Evolutionary conservation across 768 basidiomycete genomes (phyloP).

Genomic region (Rhodocollybia butyracea): DNA sequence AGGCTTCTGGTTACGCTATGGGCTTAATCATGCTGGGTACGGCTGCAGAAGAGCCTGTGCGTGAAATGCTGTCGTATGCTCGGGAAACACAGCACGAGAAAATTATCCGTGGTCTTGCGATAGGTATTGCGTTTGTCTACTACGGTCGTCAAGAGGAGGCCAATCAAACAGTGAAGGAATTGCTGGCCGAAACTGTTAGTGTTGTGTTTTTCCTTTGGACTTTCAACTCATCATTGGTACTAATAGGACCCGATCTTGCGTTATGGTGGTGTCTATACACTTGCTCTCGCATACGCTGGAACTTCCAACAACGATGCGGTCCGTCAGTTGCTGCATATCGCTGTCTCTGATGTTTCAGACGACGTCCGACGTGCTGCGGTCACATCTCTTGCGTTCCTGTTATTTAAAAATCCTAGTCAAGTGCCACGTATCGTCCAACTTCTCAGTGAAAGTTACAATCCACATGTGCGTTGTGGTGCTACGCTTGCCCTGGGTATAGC

Average conservation of each 20-base stretch:
- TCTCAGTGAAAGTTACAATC: constrained; percentile 97
- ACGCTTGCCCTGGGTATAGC: constrained; percentile 96
- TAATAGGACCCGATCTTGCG: constrained; percentile 92
- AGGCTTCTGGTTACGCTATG: constrained; percentile 96
- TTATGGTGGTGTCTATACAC: constrained; percentile 96
- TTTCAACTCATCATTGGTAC: constrained; percentile 7
- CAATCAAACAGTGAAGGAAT: constrained; percentile 70
- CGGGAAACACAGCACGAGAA: constrained; percentile 99
- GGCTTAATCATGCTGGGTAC: constrained; percentile 98
- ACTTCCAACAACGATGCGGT: constrained; percentile 94
- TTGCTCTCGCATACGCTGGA: constrained; percentile 95
- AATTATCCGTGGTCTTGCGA: constrained; percentile 93
- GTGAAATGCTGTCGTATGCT: constrained; percentile 96
- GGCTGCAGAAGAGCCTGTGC: constrained; percentile 69
- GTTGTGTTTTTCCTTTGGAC: not conserved
- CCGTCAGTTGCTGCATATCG: constrained; percentile 88
- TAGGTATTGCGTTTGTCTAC: constrained; percentile 89
- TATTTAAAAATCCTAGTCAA: constrained; percentile 95
- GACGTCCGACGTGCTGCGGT: constrained; percentile 97
- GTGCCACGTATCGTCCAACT: constrained; percentile 97
- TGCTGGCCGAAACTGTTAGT: constrained; percentile 83
- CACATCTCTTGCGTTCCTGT: constrained; percentile 90
- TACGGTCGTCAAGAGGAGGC: constrained; percentile 94
- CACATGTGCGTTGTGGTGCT: constrained; percentile 95
- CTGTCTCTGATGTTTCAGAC: constrained; percentile 97